Evolutionary conservation across 164 flowering plant genomes (phyloP), one percentile per base, ranked within the genome.

Genomic region (Umbilicus rupestris): DNA sequence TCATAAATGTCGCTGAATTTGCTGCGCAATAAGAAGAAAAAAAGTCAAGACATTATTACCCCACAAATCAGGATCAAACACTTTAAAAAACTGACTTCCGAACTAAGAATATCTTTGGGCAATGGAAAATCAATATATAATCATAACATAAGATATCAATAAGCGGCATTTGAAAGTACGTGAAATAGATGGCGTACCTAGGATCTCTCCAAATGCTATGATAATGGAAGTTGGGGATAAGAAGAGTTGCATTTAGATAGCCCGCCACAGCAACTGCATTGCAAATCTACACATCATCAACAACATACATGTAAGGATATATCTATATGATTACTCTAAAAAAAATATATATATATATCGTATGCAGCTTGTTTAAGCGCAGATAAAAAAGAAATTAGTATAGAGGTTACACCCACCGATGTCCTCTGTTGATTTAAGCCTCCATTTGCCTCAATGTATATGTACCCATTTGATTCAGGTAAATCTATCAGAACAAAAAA

Each of bases 261-360:
- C 92, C 99, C 0, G 99, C 99, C 68, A 95, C 94, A 59, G 97
- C 97, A 75, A 92, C 99, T 49, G 99, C 99, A 85, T 95, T 95
- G 84, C 97, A 85, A 79, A 95, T 89, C 99, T 94, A 73, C 74
- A 81, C 64, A 66, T 58, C 44, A 81, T 37, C 68, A 31, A 64
- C 19, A 69, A 20, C 44, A 72, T 71, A 44, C 24, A 50, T 15
- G 60, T 64, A 68, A 31, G 59, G 39, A 39, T 66, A 31, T 70
- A 63, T 39, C 68, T 73, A 67, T 45, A 69, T 19, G 12, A 5
- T 16, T 66, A 44, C 15, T 39, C 59, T 37, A 50, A 30, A 17
- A 30, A 7, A 12, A 4, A 41, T n/a, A n/a, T n/a, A n/a, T n/a
- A n/a, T n/a, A n/a, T n/a, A n/a, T n/a, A n/a, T n/a, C n/a, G n/a